Evolutionary conservation across 129 eudicot species (phyloP).

Genomic region (Pulicaria dysenterica): DNA sequence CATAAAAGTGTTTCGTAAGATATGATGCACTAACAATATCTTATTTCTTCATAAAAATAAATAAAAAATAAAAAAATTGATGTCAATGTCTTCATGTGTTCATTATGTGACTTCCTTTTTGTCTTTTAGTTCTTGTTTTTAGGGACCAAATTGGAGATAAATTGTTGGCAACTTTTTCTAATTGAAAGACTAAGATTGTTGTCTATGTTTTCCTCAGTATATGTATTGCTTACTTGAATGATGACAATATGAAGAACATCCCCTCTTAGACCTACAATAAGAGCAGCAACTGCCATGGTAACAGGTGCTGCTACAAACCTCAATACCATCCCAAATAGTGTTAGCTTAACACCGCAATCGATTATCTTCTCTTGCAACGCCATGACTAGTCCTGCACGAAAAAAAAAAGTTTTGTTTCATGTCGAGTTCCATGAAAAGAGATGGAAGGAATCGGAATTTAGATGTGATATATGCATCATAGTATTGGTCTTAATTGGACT

Average conservation of each 20-base stretch:
- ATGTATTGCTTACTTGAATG: conserved; percentile 51
- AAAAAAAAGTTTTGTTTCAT: neutral
- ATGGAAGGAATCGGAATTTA: no score
- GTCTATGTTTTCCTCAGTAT: neutral
- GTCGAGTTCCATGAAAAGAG: neutral
- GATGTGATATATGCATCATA: no score
- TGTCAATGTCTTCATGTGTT: no score
- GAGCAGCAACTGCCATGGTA: conserved; percentile 61
- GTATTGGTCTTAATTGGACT: no score
- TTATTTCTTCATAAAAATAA: no score
- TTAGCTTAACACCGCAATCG: conserved; percentile 56
- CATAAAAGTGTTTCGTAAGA: no score
- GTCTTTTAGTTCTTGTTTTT: no score
- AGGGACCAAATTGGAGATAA: neutral
- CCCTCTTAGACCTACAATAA: conserved; percentile 67
- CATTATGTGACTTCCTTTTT: no score
- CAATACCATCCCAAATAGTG: conserved; percentile 54
- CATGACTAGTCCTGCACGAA: conserved; percentile 67
- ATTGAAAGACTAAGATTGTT: neutral
- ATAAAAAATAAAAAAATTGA: no score
- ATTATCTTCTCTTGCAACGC: conserved; percentile 66
- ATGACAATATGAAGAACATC: conserved; percentile 64
- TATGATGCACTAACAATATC: no score
- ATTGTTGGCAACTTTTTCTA: neutral
- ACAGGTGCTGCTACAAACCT: conserved; percentile 67